These are phyloP conservation scores for Mycena chlorophos DNA, from an alignment of 768 basidiomycete species.

Conservation along the genomic window DNA sequence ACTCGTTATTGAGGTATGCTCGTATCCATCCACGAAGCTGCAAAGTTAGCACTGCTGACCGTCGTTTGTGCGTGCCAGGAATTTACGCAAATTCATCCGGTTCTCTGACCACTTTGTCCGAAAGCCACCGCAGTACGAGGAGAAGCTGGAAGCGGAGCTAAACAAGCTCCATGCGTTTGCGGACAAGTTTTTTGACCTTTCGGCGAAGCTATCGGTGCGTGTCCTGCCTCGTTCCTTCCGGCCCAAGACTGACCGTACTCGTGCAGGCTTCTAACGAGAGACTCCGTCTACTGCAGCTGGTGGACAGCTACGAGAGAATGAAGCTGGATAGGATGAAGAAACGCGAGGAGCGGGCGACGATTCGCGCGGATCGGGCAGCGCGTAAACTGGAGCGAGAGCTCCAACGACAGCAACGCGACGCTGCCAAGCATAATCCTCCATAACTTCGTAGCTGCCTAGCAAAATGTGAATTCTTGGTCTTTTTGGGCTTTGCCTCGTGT, in stretches of 20 bases:
- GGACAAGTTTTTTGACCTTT: constrained; percentile 23
- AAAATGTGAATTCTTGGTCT: background rate
- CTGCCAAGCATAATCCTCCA: background rate
- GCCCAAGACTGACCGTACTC: background rate
- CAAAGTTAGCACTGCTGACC: no score
- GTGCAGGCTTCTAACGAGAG: constrained; percentile 25
- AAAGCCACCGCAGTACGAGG: constrained; percentile 18
- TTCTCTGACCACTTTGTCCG: constrained; percentile 23
- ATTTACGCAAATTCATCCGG: constrained; percentile 24
- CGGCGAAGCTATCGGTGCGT: constrained; percentile 18
- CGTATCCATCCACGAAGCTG: constrained; percentile 5
- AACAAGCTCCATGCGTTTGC: constrained; percentile 23
- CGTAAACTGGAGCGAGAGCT: constrained; percentile 19
- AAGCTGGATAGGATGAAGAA: constrained; percentile 16
- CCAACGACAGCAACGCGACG: constrained; percentile 10
- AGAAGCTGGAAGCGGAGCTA: constrained; percentile 20
- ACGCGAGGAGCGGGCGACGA: constrained; percentile 14
- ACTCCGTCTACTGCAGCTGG: constrained; percentile 23
- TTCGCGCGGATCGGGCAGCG: constrained; percentile 22
- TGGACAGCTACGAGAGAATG: constrained; percentile 19
- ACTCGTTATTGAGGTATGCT: constrained; percentile 20
- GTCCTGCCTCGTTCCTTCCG: background rate
- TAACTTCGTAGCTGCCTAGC: no score
- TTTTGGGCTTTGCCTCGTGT: background rate
- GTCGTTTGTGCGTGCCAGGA: no score